These are phyloP conservation scores for Zasmidium cellare DNA, from an alignment of 2,329 filamentous ascomycete species.

Conservation along the genomic window DNA sequence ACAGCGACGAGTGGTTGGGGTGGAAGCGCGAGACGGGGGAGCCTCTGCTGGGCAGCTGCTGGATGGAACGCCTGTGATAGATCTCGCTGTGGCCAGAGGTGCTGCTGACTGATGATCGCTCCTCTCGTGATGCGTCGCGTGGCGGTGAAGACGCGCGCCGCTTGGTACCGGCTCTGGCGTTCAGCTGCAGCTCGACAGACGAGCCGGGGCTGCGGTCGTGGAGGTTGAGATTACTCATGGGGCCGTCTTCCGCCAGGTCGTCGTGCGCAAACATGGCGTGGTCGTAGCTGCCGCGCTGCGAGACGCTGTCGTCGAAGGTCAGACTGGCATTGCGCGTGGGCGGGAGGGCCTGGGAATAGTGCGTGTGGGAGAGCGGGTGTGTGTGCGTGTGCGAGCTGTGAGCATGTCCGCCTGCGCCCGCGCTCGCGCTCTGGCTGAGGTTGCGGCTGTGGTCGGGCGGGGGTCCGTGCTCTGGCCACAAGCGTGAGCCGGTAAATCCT, in stretches of 20 bases:
- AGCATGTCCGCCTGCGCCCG: too few relatives aligned
- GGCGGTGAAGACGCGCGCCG: constrained; percentile 65
- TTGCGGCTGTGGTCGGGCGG: constrained; percentile 26
- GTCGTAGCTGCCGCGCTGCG: constrained; percentile 64
- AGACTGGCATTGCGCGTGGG: constrained; percentile 42
- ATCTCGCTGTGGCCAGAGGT: constrained; percentile 48
- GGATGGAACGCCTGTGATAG: constrained; percentile 55
- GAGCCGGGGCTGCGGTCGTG: constrained; percentile 52
- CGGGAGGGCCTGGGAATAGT: constrained; percentile 3
- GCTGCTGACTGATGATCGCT: constrained; percentile 46
- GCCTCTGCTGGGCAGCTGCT: constrained; percentile 58
- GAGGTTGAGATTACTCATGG: constrained; percentile 53
- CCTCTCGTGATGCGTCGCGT: constrained; percentile 52
- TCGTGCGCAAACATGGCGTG: constrained; percentile 56
- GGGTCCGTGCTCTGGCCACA: constrained; percentile 39
- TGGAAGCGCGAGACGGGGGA: constrained; percentile 56
- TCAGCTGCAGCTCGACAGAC: constrained; percentile 42
- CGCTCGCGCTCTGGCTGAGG: constrained; percentile 9
- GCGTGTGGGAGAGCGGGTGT: constrained; percentile 6
- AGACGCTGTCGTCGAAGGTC: constrained; percentile 46
- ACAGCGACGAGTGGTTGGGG: constrained; percentile 61
- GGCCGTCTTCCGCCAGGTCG: constrained; percentile 55
- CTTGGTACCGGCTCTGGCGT: constrained; percentile 58
- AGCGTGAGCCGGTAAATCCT: constrained; percentile 46
- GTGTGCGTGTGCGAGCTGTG: constrained; percentile 4